These are phyloP conservation scores for Apiospora arundinis DNA, from an alignment of 2,329 filamentous ascomycete species.

Conservation along the genomic window DNA sequence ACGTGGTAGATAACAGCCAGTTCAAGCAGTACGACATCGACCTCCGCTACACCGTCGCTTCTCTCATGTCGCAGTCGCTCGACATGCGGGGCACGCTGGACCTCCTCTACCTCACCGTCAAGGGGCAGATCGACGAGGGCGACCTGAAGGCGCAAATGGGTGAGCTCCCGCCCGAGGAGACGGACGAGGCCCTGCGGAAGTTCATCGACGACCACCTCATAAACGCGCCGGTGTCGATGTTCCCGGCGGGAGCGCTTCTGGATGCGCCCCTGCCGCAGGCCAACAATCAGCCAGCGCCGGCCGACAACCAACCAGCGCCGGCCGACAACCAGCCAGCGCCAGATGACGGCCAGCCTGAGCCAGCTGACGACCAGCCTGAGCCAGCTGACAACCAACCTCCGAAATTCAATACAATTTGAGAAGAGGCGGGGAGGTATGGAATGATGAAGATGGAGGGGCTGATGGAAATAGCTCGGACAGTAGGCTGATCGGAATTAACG, in stretches of 20 bases:
- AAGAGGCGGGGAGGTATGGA: too few species aligned
- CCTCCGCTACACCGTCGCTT: neutral
- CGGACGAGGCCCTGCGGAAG: neutral
- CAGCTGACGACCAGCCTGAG: neutral
- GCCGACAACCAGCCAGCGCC: too few species aligned
- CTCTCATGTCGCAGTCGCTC: neutral
- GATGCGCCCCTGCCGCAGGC: neutral
- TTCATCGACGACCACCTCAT: neutral
- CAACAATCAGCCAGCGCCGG: too few species aligned
- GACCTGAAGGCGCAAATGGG: neutral
- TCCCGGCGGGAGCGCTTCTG: neutral
- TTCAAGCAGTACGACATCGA: neutral
- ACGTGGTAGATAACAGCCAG: neutral
- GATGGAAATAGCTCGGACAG: neutral
- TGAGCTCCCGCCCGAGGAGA: neutral
- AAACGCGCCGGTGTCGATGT: neutral
- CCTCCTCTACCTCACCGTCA: neutral
- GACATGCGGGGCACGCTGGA: neutral
- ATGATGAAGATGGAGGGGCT: neutral
- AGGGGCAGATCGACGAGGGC: neutral
- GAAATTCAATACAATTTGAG: too few species aligned
- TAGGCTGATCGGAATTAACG: neutral
- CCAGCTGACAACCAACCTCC: neutral
- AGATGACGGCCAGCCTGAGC: too few species aligned
- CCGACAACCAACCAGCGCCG: too few species aligned